A percentile compares a stretch with the other conserved stretches of the same genome.
phyloP scores from a whole-genome alignment of 192 early-diverging fungal genomes.

The Mycoemilia scoparia region DNA sequence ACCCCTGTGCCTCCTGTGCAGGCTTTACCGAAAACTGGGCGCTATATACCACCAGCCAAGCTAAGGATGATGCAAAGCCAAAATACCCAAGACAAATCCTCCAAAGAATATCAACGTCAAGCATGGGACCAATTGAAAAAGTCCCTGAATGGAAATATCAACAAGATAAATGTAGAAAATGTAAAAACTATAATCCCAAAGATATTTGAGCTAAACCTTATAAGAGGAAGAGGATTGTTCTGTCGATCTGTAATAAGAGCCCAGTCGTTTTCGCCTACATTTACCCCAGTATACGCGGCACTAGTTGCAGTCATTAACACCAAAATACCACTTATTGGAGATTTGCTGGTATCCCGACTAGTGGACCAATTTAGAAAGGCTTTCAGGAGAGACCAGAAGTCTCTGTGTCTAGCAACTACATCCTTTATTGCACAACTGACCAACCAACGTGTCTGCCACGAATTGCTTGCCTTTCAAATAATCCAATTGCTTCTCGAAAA shows the following conservation, averaged over 20 bases:
- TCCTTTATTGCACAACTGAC: constrained; percentile 85
- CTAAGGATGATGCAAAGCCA: constrained; percentile 7
- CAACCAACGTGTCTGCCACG: constrained; percentile 76
- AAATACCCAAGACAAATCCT: constrained; percentile 45
- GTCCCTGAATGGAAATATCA: constrained; percentile 84
- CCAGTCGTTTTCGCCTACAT: constrained; percentile 67
- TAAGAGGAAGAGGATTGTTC: constrained; percentile 81
- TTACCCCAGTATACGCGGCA: constrained; percentile 82
- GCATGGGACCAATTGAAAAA: constrained; percentile 91
- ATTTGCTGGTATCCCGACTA: constrained; percentile 65
- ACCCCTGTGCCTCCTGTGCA: not conserved
- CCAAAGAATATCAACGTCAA: constrained; percentile 64
- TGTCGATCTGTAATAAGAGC: constrained; percentile 76
- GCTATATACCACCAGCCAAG: not conserved
- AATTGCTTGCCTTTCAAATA: constrained; percentile 76
- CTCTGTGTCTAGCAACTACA: constrained; percentile 54
- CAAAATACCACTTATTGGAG: constrained; percentile 80
- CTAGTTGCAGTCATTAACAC: constrained; percentile 80
- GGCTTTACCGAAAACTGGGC: not conserved
- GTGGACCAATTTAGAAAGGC: constrained; percentile 78
- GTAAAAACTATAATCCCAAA: constrained; percentile 80
- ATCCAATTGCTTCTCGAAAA: constrained; percentile 63
- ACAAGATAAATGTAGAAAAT: constrained; percentile 84
- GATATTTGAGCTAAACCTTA: constrained; percentile 74
- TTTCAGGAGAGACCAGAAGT: constrained; percentile 83